Base-by-base conservation (phyloP, 1,284 basidiomycete species). In the Flammula alnicola region DNA sequence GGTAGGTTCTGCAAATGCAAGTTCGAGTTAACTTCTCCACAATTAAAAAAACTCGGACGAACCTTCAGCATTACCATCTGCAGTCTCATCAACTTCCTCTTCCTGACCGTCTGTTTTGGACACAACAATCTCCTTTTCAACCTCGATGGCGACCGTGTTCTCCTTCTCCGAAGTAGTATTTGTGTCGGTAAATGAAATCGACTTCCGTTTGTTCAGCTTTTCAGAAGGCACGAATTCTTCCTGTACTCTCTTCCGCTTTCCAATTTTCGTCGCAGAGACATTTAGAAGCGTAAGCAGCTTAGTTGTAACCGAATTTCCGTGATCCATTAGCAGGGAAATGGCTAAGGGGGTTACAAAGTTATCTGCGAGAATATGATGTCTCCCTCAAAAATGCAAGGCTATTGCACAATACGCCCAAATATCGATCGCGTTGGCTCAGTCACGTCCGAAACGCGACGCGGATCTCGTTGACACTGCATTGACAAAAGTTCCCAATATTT, bases 241-340 rank as follows among this genome's bases (percentile, higher is more conserved):
- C 47, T 77, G 69, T 47, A 69, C 58, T 55, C 77, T 70, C 64
- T 85, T 83, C 26, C 79, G 70, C 59, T 88, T 89, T 33, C 74
- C 74, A 6, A 78, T 70, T 62, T 82, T 86, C 6, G 82, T 83
- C 0, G 94, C 91, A 40, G 91, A 93, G 2, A 98, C 93, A 68
- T 99, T 99, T 23, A 99, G 79, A 1, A 99, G 81, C 0, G 97
- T 99, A 31, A 98, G 72, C 2, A 99, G 84, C 54, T 87, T 87
- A 36, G 88, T 89, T 2, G 84, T 87, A n/a, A 86, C 82, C 7
- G 77, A 71, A 60, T 82, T 84, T 39, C 69, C 72, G 55, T 78
- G 74, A 53, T 77, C 75, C 70, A 77, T 74, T 17, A 51, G 3
- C 27, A 25, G 11, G 4, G 31, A 16, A 20, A 37, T 26, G 29